phyloP scores from a whole-genome alignment of 2,329 filamentous ascomycete genomes.

The Paecilomyces fulvus region DNA sequence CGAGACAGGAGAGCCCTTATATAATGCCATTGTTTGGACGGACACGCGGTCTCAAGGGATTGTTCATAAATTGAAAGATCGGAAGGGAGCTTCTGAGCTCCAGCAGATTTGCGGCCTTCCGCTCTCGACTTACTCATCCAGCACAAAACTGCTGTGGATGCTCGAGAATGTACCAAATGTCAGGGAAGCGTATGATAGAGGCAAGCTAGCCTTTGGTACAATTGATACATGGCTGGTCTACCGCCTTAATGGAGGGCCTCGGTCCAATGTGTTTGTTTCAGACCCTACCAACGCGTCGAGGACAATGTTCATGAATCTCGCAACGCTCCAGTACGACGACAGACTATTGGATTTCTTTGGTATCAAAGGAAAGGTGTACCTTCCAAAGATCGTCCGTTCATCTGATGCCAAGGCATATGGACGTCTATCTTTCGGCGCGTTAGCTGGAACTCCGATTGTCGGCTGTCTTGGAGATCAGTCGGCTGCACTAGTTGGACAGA shows the following conservation, averaged over 20 bases:
- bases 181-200: conserved; percentile 62
- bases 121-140: conserved; percentile 78
- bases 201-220: conserved; percentile 72
- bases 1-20: conserved; percentile 66
- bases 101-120: conserved; percentile 67
- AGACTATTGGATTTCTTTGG: conserved; percentile 69
- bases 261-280: conserved; percentile 66
- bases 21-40: conserved; percentile 84
- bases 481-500: conserved; percentile 74
- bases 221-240: conserved; percentile 85
- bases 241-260: conserved; percentile 61
- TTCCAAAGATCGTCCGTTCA: conserved; percentile 75
- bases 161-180: conserved; percentile 64
- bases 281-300: conserved; percentile 81
- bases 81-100: conserved; percentile 57
- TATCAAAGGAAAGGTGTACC: conserved; percentile 61
- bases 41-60: conserved; percentile 71
- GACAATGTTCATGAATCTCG: conserved; percentile 89
- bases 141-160: conserved; percentile 77
- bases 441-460: conserved; percentile 63
- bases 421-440: conserved; percentile 50
- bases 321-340: conserved; percentile 69
- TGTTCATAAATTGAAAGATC: conserved; percentile 65
- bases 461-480: conserved; percentile 83
- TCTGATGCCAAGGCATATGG: conserved; percentile 67